Percentiles rank a stretch among this genome's conserved stretches.
phyloP scores from a whole-genome alignment of 805 yeast species.

The Metschnikowia kunwiensis region DNA sequence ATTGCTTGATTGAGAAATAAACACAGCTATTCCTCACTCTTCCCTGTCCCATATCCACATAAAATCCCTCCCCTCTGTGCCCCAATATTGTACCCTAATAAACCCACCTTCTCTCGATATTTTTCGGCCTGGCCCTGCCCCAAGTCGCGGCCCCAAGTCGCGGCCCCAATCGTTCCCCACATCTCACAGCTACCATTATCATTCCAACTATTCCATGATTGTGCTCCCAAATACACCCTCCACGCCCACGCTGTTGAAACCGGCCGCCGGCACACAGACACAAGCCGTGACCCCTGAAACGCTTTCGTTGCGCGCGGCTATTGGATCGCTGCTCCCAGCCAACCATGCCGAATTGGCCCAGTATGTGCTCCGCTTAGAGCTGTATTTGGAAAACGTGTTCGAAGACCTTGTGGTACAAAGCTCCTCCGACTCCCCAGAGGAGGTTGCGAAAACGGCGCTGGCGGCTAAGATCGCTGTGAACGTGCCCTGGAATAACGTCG shows the following conservation, averaged over 20 bases:
- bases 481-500: constrained; percentile 11
- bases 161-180: too few relatives aligned
- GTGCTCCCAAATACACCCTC: constrained; percentile 37
- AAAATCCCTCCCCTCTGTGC: too few relatives aligned
- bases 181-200: too few relatives aligned
- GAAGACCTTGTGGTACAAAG: constrained; percentile 8
- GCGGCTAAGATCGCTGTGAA: not conserved
- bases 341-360: constrained; percentile 27
- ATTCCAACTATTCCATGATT: too few relatives aligned
- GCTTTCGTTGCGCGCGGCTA: constrained; percentile 19
- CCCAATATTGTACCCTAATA: too few relatives aligned
- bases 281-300: constrained; percentile 11
- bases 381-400: constrained; percentile 30
- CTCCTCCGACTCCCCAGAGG: not conserved
- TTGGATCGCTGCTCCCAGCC: constrained; percentile 10
- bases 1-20: too few relatives aligned
- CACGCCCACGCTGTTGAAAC: constrained; percentile 17
- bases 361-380: constrained; percentile 32
- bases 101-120: too few relatives aligned
- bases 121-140: too few relatives aligned
- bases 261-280: not conserved
- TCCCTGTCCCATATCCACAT: too few relatives aligned
- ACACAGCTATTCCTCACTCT: too few relatives aligned
- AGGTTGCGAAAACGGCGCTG: constrained; percentile 2
- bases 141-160: too few relatives aligned